Conservation (phyloP, 495 filamentous ascomycete genomes). For the Penicillium daleae region DNA sequence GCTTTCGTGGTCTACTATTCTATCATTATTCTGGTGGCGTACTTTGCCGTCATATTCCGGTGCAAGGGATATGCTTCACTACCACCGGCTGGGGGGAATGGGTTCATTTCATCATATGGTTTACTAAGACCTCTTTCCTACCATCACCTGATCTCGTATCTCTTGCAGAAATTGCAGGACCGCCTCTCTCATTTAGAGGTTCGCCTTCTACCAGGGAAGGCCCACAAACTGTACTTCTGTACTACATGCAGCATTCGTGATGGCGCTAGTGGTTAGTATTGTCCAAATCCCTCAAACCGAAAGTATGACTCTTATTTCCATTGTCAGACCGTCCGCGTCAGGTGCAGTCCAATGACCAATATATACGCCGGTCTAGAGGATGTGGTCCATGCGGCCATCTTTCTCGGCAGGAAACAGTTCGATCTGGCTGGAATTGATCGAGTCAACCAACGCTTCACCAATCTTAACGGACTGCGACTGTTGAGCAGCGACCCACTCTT, state of each 20-base stretch:
- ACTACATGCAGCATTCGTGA: neutral
- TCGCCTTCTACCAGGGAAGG: too few relatives aligned
- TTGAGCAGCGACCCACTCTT: neutral
- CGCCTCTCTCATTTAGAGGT: too few relatives aligned
- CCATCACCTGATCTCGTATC: too few relatives aligned
- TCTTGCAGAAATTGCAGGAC: too few relatives aligned
- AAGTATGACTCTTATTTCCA: neutral
- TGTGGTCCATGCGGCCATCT: neutral
- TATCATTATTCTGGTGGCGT: too few relatives aligned
- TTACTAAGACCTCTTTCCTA: too few relatives aligned
- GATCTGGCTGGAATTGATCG: neutral
- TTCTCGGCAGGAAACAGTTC: neutral
- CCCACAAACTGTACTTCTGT: too few relatives aligned
- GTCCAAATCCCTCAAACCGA: neutral
- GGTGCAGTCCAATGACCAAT: neutral
- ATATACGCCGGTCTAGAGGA: neutral
- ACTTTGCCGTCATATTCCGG: too few relatives aligned
- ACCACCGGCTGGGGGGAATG: too few relatives aligned
- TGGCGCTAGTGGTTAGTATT: neutral
- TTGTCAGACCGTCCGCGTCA: neutral
- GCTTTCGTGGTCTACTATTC: too few relatives aligned
- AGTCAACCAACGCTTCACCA: neutral
- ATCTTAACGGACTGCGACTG: neutral
- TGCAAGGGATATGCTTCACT: too few relatives aligned
- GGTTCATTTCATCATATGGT: too few relatives aligned